Evolutionary conservation across 2,329 filamentous ascomycete species (phyloP).

Genomic region (Fusarium sp.): DNA sequence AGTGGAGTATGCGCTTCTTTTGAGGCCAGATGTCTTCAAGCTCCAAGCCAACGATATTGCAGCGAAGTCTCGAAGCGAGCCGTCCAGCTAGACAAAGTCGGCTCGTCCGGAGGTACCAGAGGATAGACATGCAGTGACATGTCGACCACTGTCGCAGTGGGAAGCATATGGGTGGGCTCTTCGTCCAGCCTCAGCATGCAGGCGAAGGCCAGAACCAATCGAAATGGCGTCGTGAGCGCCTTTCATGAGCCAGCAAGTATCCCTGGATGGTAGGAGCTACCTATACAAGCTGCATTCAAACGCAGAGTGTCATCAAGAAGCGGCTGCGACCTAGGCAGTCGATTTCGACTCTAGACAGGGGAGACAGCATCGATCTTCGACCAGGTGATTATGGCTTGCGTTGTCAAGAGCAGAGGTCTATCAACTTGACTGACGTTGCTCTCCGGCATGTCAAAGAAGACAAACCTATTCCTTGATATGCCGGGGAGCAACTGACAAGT

Average conservation of each 20-base stretch:
- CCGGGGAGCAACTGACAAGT: background rate
- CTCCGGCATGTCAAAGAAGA: conserved; percentile 2
- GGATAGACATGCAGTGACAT: conserved; percentile 16
- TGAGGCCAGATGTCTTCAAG: conserved; percentile 5
- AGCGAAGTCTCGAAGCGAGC: conserved; percentile 1
- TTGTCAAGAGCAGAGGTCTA: conserved; percentile 1
- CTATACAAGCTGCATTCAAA: conserved; percentile 5
- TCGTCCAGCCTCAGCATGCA: conserved; percentile 35
- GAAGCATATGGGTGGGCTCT: conserved; percentile 19
- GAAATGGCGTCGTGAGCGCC: conserved; percentile 13
- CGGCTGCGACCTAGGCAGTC: background rate
- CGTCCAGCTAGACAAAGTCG: conserved; percentile 9
- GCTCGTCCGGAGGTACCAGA: conserved; percentile 21
- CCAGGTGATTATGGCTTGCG: conserved; percentile 31
- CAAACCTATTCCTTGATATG: background rate
- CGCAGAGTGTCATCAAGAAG: background rate
- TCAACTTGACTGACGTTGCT: background rate
- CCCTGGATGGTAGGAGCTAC: conserved; percentile 6
- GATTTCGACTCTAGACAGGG: conserved; percentile 12
- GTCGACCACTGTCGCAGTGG: conserved; percentile 22
- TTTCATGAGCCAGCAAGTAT: conserved; percentile 4
- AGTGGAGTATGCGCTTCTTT: background rate
- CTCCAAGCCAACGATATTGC: background rate
- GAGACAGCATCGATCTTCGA: background rate
- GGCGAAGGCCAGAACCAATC: conserved; percentile 33